These are phyloP conservation scores for Postia placenta DNA, from an alignment of 768 basidiomycete genomes.

Conservation along the genomic window DNA sequence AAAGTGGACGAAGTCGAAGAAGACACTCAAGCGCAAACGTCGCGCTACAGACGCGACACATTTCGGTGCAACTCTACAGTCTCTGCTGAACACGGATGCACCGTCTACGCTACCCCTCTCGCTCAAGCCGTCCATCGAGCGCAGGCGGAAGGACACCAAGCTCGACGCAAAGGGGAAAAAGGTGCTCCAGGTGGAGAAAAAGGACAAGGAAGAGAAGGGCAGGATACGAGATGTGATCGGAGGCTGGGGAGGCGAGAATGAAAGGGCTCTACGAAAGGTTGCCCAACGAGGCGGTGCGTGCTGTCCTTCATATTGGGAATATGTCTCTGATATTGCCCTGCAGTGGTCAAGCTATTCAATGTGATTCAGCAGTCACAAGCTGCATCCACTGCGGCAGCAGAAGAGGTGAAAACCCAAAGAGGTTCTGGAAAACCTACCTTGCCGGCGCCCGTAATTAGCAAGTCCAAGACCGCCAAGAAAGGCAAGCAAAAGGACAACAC, in stretches of 20 bases:
- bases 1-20: conserved; percentile 60
- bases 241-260: conserved; percentile 86
- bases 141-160: conserved; percentile 70
- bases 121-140: conserved; percentile 66
- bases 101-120: conserved; percentile 71
- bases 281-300: conserved; percentile 79
- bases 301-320: not conserved
- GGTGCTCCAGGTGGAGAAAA: conserved; percentile 62
- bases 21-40: conserved; percentile 79
- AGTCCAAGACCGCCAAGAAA: conserved; percentile 40
- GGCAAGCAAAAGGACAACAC: conserved; percentile 49
- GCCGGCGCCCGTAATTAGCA: conserved; percentile 56
- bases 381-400: conserved; percentile 42
- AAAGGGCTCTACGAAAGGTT: conserved; percentile 71
- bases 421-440: conserved; percentile 72
- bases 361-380: conserved; percentile 78
- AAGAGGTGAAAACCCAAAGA: conserved; percentile 52
- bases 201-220: conserved; percentile 66
- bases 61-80: conserved; percentile 72
- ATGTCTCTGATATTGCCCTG: not conserved
- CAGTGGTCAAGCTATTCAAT: conserved; percentile 85
- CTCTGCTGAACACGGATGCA: conserved; percentile 62
- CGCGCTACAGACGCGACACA: conserved; percentile 68
- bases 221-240: conserved; percentile 68
- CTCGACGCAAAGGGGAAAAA: conserved; percentile 68